phyloP scores from a whole-genome alignment of 495 filamentous ascomycete species.

The Trichoderma virens region DNA sequence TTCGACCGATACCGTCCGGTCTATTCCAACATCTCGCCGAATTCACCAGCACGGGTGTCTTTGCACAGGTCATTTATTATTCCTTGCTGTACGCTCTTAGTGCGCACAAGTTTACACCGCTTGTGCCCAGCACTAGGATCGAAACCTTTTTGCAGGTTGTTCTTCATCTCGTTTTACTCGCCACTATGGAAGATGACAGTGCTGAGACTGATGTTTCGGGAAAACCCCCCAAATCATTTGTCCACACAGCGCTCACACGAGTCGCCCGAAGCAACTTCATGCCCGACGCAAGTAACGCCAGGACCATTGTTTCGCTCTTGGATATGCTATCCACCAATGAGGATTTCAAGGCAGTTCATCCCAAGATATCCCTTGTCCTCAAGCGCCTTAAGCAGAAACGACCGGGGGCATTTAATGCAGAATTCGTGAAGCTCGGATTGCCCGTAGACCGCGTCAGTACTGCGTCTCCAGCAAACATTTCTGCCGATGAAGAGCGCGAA shows the following conservation, averaged over 20 bases:
- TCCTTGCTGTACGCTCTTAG: conserved; percentile 69
- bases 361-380: conserved; percentile 80
- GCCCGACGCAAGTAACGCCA: conserved; percentile 36
- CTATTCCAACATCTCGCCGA: conserved; percentile 64
- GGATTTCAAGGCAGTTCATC: conserved; percentile 68
- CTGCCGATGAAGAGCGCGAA: conserved; percentile 64
- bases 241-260: conserved; percentile 57
- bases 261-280: conserved; percentile 48
- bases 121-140: conserved; percentile 69
- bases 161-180: conserved; percentile 76
- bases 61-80: conserved; percentile 86
- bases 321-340: conserved; percentile 65
- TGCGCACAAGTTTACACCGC: conserved; percentile 54
- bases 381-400: conserved; percentile 78
- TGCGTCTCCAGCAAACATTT: conserved; percentile 45
- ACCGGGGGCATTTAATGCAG: conserved; percentile 57
- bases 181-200: conserved; percentile 69
- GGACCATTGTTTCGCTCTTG: conserved; percentile 68
- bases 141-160: conserved; percentile 90
- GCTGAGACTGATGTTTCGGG: conserved; percentile 48
- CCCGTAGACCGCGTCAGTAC: conserved; percentile 45
- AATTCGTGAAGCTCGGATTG: conserved; percentile 43
- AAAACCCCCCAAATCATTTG: conserved; percentile 49
- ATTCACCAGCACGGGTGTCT: conserved; percentile 77
- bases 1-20: conserved; percentile 68